phyloP scores from a whole-genome alignment of 768 basidiomycete genomes.

The Phylloporus arenicola region DNA sequence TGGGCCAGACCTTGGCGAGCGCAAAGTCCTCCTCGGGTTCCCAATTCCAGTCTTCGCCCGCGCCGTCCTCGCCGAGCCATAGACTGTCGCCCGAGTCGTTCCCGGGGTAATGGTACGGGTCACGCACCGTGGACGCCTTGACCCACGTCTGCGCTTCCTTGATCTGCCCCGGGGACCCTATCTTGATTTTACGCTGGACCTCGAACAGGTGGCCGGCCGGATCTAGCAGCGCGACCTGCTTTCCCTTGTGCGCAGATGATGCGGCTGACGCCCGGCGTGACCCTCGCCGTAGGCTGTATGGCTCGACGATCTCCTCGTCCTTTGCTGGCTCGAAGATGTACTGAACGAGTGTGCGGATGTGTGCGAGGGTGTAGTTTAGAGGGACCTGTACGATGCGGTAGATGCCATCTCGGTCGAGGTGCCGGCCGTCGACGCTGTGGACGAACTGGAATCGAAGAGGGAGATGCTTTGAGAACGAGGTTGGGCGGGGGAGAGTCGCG shows the following conservation, averaged over 20 bases:
- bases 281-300: constrained; percentile 14
- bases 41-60: constrained; percentile 56
- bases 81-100: constrained; percentile 35
- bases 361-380: constrained; percentile 61
- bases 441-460: constrained; percentile 60
- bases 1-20: constrained; percentile 54
- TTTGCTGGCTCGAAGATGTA: constrained; percentile 46
- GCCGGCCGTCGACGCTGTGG: constrained; percentile 26
- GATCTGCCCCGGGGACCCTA: constrained; percentile 50
- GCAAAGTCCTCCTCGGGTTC: constrained; percentile 64
- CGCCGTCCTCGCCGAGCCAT: constrained; percentile 28
- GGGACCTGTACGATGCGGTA: constrained; percentile 68
- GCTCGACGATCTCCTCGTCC: constrained; percentile 21
- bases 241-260: constrained; percentile 16
- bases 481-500: constrained; percentile 37
- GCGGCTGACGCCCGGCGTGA: constrained; percentile 24
- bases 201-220: constrained; percentile 53
- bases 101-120: constrained; percentile 42
- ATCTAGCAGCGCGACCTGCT: constrained; percentile 10
- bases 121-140: constrained; percentile 48
- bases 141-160: constrained; percentile 42
- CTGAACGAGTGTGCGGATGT: constrained; percentile 55
- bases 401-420: constrained; percentile 42
- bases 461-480: constrained; percentile 55
- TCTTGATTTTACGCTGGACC: constrained; percentile 42